Conservation (phyloP, 768 basidiomycete species). For the Fomitopsis pulvina region DNA sequence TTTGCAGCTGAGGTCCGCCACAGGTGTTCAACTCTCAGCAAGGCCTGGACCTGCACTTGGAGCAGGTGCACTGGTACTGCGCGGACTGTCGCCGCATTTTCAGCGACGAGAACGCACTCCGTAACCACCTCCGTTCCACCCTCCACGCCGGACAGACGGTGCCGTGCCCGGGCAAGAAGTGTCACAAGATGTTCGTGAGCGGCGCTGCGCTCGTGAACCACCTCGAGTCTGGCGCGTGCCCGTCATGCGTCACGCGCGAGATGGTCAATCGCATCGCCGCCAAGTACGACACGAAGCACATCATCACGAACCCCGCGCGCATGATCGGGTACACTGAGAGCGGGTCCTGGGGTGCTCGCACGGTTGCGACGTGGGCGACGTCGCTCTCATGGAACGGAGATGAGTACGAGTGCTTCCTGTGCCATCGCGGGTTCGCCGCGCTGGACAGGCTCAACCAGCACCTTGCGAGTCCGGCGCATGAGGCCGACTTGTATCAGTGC, state of each 20-base stretch:
- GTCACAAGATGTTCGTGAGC: constrained; percentile 42
- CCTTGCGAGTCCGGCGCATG: constrained; percentile 54
- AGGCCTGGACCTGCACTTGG: constrained; percentile 27
- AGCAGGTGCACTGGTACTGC: constrained; percentile 35
- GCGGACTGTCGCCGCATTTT: constrained; percentile 38
- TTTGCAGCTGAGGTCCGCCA: not conserved
- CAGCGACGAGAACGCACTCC: constrained; percentile 30
- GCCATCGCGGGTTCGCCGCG: constrained; percentile 35
- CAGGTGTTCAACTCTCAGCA: constrained; percentile 31
- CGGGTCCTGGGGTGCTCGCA: constrained; percentile 3
- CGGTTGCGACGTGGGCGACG: constrained; percentile 33
- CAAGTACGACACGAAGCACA: constrained; percentile 34
- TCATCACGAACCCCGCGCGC: constrained; percentile 51
- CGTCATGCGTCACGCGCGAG: constrained; percentile 39
- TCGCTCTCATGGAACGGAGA: constrained; percentile 36
- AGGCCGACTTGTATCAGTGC: constrained; percentile 48
- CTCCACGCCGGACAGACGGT: constrained; percentile 35
- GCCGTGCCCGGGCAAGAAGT: constrained; percentile 35
- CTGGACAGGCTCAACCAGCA: constrained; percentile 53
- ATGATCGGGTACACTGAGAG: constrained; percentile 34
- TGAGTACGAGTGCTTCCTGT: constrained; percentile 60
- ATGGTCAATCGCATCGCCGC: constrained; percentile 35
- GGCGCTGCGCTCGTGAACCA: constrained; percentile 52
- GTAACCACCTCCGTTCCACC: constrained; percentile 48
- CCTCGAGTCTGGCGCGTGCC: constrained; percentile 54